Percentiles rank a stretch among this genome's conserved stretches.
Evolutionary conservation across 2,329 filamentous ascomycete genomes (phyloP).

Genomic region (Trichoderma brevicompactum): DNA sequence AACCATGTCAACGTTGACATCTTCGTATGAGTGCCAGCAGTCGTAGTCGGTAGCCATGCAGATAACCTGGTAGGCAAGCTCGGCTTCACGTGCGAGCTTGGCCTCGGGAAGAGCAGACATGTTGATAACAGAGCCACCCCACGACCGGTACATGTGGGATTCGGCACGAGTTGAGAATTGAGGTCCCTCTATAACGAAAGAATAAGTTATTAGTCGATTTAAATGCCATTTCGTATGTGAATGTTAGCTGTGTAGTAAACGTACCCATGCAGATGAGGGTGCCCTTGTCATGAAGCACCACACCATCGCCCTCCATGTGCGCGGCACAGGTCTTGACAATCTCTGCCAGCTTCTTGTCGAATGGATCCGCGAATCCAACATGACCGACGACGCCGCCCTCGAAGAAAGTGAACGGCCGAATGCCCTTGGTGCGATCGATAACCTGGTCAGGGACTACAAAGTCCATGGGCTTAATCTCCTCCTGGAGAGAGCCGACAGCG

Average conservation of each 20-base stretch:
- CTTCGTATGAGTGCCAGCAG: constrained; percentile 86
- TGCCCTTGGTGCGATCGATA: constrained; percentile 95
- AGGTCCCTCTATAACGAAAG: constrained; percentile 74
- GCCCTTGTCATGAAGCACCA: constrained; percentile 81
- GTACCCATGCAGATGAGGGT: constrained; percentile 89
- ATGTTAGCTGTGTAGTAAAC: constrained; percentile 37
- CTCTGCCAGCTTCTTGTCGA: constrained; percentile 76
- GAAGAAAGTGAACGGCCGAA: constrained; percentile 95
- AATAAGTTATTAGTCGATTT: background rate
- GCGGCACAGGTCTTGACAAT: constrained; percentile 78
- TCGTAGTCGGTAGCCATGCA: constrained; percentile 99
- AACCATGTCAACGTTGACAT: constrained; percentile 95
- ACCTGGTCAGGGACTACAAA: constrained; percentile 96
- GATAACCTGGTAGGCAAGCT: constrained; percentile 97
- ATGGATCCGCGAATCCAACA: constrained; percentile 94
- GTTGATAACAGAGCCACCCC: constrained; percentile 96
- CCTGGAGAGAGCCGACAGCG: constrained; percentile 88
- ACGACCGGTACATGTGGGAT: constrained; percentile 90
- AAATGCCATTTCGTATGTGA: background rate
- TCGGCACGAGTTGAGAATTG: constrained; percentile 97
- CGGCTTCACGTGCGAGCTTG: constrained; percentile 93
- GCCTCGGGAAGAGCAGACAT: constrained; percentile 96
- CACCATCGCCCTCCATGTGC: constrained; percentile 78
- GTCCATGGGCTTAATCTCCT: constrained; percentile 92
- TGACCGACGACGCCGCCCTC: constrained; percentile 90